Conservation (phyloP, 2,329 filamentous ascomycete genomes). For the Fusarium globosum region DNA sequence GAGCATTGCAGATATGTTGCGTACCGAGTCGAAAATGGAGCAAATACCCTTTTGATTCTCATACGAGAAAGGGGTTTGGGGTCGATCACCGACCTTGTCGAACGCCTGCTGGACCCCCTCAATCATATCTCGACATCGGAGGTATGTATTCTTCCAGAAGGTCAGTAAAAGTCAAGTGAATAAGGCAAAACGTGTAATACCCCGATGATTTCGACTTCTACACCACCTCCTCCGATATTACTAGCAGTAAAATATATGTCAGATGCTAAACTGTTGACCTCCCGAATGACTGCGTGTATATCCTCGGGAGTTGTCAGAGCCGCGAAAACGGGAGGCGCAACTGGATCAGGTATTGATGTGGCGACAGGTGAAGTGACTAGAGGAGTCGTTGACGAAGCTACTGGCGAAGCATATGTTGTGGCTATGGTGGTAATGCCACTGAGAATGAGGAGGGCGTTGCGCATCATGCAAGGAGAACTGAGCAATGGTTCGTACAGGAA, state of each 20-base stretch:
- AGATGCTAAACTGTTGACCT: background rate
- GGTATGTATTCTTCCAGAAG: constrained; percentile 14
- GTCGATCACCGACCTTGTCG: background rate
- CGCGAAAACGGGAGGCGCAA: background rate
- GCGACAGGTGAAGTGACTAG: background rate
- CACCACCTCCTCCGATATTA: constrained; percentile 2
- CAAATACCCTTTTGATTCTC: constrained; percentile 20
- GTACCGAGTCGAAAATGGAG: constrained; percentile 8
- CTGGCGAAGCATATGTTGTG: background rate
- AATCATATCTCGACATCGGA: constrained; percentile 20
- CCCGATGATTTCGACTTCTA: constrained; percentile 8
- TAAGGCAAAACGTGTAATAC: background rate
- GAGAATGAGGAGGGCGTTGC: background rate
- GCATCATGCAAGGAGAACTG: constrained; percentile 7
- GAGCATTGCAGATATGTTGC: background rate
- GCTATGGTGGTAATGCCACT: constrained; percentile 3
- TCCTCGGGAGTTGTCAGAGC: background rate
- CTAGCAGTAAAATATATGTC: constrained; percentile 1
- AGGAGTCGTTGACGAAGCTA: background rate
- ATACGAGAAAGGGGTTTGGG: constrained; percentile 4
- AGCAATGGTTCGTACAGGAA: background rate
- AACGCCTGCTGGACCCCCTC: constrained; percentile 9
- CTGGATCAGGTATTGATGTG: background rate
- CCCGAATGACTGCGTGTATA: background rate
- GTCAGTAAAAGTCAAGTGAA: background rate